Conservation (phyloP, 2,329 filamentous ascomycete genomes). For the Dothiorella sarmentorum region DNA sequence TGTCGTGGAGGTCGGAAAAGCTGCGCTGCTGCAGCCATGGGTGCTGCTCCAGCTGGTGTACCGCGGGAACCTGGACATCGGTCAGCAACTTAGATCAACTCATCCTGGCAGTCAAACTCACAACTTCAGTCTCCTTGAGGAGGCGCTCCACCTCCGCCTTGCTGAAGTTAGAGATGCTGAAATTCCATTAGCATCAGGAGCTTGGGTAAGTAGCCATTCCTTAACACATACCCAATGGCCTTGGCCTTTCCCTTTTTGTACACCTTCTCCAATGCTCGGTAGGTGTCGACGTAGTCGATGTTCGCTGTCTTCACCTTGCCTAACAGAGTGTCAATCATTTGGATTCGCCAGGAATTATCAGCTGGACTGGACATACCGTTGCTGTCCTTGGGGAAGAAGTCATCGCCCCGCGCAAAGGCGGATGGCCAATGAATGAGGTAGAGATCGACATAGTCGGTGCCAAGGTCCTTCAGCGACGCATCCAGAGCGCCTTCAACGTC, state of each 20-base stretch:
- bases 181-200: neutral
- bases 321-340: constrained; percentile 44
- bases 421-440: constrained; percentile 89
- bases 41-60: constrained; percentile 52
- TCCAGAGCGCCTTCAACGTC: constrained; percentile 42
- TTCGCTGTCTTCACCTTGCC: constrained; percentile 59
- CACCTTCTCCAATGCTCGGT: constrained; percentile 73
- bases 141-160: constrained; percentile 48
- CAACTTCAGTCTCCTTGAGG: constrained; percentile 42
- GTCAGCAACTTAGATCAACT: neutral
- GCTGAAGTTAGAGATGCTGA: constrained; percentile 52
- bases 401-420: constrained; percentile 53
- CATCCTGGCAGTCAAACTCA: neutral
- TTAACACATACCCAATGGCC: constrained; percentile 64
- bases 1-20: constrained; percentile 49
- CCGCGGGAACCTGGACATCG: constrained; percentile 39
- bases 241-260: constrained; percentile 65
- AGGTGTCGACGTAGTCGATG: constrained; percentile 75
- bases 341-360: constrained; percentile 32
- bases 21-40: constrained; percentile 51
- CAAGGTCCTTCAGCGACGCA: constrained; percentile 53
- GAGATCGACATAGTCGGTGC: constrained; percentile 84
- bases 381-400: neutral
- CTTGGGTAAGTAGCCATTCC: neutral
- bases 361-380: constrained; percentile 46